phyloP scores from a whole-genome alignment of 1,284 basidiomycete genomes.

The Sutorius eximius region DNA sequence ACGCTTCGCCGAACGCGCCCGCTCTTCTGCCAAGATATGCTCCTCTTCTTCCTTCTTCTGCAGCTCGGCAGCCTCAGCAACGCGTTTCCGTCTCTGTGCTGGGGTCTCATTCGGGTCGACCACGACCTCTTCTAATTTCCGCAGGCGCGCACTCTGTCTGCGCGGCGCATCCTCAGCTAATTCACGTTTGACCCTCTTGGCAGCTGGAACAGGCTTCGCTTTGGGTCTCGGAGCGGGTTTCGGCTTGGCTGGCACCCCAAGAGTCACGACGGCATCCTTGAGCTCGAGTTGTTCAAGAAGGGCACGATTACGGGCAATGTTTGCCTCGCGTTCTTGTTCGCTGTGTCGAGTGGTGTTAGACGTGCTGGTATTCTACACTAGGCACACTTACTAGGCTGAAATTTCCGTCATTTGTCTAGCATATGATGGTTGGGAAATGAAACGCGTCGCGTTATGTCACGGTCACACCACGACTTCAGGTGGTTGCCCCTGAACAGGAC shows the following conservation, averaged over 20 bases:
- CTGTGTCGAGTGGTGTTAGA: slow-evolving; percentile 38
- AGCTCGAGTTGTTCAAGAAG: slow-evolving; percentile 69
- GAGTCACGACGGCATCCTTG: slow-evolving; percentile 52
- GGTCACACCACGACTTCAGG: slow-evolving; percentile 14
- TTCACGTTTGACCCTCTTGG: slow-evolving; percentile 53
- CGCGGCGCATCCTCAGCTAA: slow-evolving; percentile 44
- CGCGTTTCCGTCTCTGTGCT: slow-evolving; percentile 57
- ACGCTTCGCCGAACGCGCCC: slow-evolving; percentile 56
- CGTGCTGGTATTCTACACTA: background rate
- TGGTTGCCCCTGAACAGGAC: no score
- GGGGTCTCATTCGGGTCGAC: slow-evolving; percentile 64
- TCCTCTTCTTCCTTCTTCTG: slow-evolving; percentile 60
- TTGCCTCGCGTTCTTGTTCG: slow-evolving; percentile 72
- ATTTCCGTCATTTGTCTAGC: slow-evolving; percentile 40
- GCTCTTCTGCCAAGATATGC: slow-evolving; percentile 59
- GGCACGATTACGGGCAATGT: slow-evolving; percentile 75
- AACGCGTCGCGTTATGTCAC: slow-evolving; percentile 33
- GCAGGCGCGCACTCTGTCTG: slow-evolving; percentile 64
- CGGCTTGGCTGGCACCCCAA: slow-evolving; percentile 44
- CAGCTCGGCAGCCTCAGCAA: slow-evolving; percentile 52
- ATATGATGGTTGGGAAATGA: slow-evolving; percentile 1
- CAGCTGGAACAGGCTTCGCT: slow-evolving; percentile 63
- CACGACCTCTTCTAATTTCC: slow-evolving; percentile 33
- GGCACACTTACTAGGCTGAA: slow-evolving; percentile 50
- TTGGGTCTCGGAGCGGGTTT: slow-evolving; percentile 40